A percentile compares a stretch with the other conserved stretches of the same genome.
Conservation (phyloP, 2,329 filamentous ascomycete species). For the Westerdykella ornata region DNA sequence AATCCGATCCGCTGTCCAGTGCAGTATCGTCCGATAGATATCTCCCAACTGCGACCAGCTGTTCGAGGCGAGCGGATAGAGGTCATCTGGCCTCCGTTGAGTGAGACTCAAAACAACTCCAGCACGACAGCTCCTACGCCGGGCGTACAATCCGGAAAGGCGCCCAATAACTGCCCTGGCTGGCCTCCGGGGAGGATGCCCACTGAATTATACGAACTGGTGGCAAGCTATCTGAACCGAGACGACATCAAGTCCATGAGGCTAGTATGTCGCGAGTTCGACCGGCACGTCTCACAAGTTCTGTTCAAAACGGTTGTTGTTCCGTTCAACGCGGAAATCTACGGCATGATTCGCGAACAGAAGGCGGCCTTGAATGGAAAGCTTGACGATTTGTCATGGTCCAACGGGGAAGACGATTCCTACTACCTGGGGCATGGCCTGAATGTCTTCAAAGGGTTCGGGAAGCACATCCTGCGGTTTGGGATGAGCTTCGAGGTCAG, state of each 20-base stretch:
- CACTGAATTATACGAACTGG: conserved; percentile 56
- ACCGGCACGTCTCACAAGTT: conserved; percentile 50
- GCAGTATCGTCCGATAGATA: conserved; percentile 10
- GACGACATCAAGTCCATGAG: conserved; percentile 56
- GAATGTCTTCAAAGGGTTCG: conserved; percentile 56
- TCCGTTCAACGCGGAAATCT: conserved; percentile 59
- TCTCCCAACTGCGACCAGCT: not conserved
- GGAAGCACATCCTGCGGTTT: conserved; percentile 54
- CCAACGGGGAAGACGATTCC: conserved; percentile 39
- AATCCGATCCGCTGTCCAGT: conserved; percentile 21
- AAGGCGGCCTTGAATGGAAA: conserved; percentile 34
- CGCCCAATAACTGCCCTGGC: not conserved
- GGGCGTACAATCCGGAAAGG: no score
- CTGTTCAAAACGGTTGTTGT: conserved; percentile 60
- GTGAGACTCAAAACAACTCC: no score
- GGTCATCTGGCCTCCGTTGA: no score
- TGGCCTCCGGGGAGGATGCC: conserved; percentile 47
- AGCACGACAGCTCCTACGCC: no score
- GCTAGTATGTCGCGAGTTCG: conserved; percentile 55
- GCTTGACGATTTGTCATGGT: conserved; percentile 37
- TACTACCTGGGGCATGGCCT: conserved; percentile 53
- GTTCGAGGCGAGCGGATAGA: no score
- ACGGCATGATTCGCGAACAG: conserved; percentile 43
- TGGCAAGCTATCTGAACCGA: conserved; percentile 51
- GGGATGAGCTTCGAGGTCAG: conserved; percentile 64